Conservation (phyloP, 2,329 filamentous ascomycete species). For the Zasmidium angulare region DNA sequence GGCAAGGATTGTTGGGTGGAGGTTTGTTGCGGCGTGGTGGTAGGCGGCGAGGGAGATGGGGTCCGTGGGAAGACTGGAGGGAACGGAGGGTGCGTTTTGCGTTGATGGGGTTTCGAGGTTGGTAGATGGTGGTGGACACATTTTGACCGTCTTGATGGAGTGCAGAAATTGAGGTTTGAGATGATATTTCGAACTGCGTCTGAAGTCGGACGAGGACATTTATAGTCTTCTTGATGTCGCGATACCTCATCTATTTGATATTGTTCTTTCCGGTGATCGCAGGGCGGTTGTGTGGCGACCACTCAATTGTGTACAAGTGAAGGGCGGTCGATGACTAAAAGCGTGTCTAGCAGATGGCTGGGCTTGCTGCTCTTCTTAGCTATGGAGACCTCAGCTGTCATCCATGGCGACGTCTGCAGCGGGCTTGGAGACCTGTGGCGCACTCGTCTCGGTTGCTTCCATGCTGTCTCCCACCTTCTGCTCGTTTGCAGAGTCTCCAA, state of each 20-base stretch:
- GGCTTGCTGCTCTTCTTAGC: background rate
- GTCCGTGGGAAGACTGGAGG: slow-evolving; percentile 17
- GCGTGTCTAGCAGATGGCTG: background rate
- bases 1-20: slow-evolving; percentile 22
- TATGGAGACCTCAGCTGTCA: background rate
- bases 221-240: too few relatives aligned
- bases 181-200: background rate
- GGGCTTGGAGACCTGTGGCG: background rate
- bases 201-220: background rate
- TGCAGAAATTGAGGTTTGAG: background rate
- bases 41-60: slow-evolving; percentile 18
- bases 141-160: background rate
- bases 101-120: background rate
- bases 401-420: slow-evolving; percentile 7
- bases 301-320: slow-evolving; percentile 6
- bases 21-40: slow-evolving; percentile 8
- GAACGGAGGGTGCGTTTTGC: background rate
- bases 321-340: slow-evolving; percentile 16
- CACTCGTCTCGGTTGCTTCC: slow-evolving; percentile 17
- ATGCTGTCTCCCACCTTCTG: slow-evolving; percentile 14
- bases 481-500: slow-evolving; percentile 13
- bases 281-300: background rate
- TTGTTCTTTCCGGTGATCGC: background rate
- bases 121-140: background rate
- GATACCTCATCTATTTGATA: too few relatives aligned